phyloP scores from a whole-genome alignment of 2,329 filamentous ascomycete species.

The Sclerotinia spermophila region DNA sequence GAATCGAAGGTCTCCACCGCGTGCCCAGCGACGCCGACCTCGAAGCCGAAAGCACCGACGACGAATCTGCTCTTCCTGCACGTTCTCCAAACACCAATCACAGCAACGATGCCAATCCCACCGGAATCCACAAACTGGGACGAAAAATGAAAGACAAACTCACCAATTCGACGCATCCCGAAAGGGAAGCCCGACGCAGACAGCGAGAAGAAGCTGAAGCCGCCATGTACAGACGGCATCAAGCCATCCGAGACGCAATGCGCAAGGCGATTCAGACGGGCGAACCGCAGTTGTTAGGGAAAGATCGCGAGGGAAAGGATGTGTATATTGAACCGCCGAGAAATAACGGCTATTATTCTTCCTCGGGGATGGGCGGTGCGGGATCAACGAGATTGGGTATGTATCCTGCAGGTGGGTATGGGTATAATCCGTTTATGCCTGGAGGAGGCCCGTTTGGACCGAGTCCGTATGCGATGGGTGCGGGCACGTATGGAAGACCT shows the following conservation, averaged over 20 bases:
- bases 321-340: conserved; percentile 56
- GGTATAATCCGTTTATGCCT: conserved; percentile 45
- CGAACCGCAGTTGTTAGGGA: conserved; percentile 52
- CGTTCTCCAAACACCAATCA: conserved; percentile 30
- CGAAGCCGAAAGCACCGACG: conserved; percentile 45
- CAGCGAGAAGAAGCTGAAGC: conserved; percentile 49
- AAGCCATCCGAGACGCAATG: conserved; percentile 49
- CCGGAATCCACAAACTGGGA: conserved; percentile 45
- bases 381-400: conserved; percentile 15
- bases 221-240: conserved; percentile 46
- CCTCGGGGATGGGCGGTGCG: conserved; percentile 25
- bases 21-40: conserved; percentile 41
- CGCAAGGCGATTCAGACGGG: conserved; percentile 49
- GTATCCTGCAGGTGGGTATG: conserved; percentile 36
- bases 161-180: conserved; percentile 52
- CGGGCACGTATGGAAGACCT: conserved; percentile 46
- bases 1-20: conserved; percentile 41
- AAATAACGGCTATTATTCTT: neutral
- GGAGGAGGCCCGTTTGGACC: conserved; percentile 28
- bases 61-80: conserved; percentile 35
- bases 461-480: conserved; percentile 40
- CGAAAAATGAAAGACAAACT: conserved; percentile 58
- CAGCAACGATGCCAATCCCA: conserved; percentile 27
- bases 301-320: conserved; percentile 50
- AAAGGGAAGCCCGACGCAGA: conserved; percentile 47